Evolutionary conservation across 129 eudicot genomes (phyloP).

Genomic region (Tanacetum coccineum): DNA sequence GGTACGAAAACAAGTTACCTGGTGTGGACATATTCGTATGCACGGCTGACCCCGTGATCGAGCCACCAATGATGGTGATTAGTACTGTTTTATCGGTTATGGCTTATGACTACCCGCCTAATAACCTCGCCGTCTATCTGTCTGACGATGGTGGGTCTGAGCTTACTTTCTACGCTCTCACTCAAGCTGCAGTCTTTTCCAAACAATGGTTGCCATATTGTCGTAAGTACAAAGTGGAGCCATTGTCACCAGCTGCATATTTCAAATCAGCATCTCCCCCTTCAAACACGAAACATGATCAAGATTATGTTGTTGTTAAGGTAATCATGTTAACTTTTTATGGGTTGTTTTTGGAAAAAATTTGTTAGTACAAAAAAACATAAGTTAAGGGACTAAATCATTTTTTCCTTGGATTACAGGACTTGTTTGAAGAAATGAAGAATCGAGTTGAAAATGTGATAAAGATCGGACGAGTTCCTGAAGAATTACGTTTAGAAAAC

Average conservation of each 20-base stretch:
- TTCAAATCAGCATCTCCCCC: slow-evolving; percentile 34
- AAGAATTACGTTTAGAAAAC: slow-evolving; percentile 33
- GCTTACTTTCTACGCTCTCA: slow-evolving; percentile 66
- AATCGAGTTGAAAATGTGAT: slow-evolving; percentile 41
- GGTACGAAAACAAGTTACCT: slow-evolving; percentile 54
- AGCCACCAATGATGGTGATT: slow-evolving; percentile 81
- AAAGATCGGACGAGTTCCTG: slow-evolving; percentile 38
- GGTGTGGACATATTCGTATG: slow-evolving; percentile 71
- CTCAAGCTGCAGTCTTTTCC: slow-evolving; percentile 59
- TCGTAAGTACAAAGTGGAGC: slow-evolving; percentile 52
- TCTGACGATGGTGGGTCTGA: slow-evolving; percentile 84
- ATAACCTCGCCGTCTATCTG: slow-evolving; percentile 62
- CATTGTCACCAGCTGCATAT: slow-evolving; percentile 66
- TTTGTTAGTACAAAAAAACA: too few species aligned
- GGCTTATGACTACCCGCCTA: slow-evolving; percentile 79
- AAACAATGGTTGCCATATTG: slow-evolving; percentile 81
- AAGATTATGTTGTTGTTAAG: slow-evolving; percentile 38
- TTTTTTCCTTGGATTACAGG: slow-evolving; percentile 25
- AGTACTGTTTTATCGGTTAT: slow-evolving; percentile 76
- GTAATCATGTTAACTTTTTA: slow-evolving; percentile 7
- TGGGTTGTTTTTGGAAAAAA: too few species aligned
- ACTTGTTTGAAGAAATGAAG: slow-evolving; percentile 52
- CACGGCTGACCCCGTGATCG: slow-evolving; percentile 74
- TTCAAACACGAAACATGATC: slow-evolving; percentile 21
- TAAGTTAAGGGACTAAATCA: too few species aligned